A percentile compares a stretch with the other conserved stretches of the same genome.
Evolutionary conservation across 768 basidiomycete genomes (phyloP).

Genomic region (Lactifluus rugatus): DNA sequence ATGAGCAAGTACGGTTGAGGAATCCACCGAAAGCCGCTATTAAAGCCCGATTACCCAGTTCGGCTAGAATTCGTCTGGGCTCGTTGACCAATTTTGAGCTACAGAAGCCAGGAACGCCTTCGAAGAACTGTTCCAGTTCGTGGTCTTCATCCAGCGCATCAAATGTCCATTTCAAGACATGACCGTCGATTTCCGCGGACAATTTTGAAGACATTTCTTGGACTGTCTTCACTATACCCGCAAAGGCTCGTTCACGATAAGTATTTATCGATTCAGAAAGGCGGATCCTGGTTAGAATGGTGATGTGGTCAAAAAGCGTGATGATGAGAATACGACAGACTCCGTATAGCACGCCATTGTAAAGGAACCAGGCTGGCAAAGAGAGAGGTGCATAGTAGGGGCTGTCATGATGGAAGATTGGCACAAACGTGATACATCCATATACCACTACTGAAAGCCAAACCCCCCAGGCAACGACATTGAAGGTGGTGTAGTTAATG

Average conservation of each 20-base stretch:
- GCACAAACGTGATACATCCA: neutral
- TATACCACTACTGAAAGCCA: neutral
- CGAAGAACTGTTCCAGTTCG: neutral
- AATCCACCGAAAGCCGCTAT: neutral
- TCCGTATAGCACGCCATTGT: neutral
- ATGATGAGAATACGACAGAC: neutral
- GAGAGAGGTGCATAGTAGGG: neutral
- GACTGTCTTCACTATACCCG: neutral
- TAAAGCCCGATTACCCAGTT: no score
- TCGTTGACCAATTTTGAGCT: neutral
- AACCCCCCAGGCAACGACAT: neutral
- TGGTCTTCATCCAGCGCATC: neutral
- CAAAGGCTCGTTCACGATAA: neutral
- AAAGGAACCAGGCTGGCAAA: neutral
- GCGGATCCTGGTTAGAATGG: neutral
- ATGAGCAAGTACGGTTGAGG: neutral
- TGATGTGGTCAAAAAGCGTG: no score
- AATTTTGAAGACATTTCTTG: neutral
- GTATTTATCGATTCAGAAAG: neutral
- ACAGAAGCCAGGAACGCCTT: neutral
- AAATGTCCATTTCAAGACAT: neutral
- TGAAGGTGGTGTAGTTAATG: neutral
- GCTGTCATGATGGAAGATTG: neutral
- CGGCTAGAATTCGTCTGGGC: neutral
- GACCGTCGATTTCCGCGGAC: neutral